Evolutionary conservation across 495 filamentous ascomycete species (phyloP), one percentile per base, ranked within the genome.

Genomic region (Neurospora sp.): DNA sequence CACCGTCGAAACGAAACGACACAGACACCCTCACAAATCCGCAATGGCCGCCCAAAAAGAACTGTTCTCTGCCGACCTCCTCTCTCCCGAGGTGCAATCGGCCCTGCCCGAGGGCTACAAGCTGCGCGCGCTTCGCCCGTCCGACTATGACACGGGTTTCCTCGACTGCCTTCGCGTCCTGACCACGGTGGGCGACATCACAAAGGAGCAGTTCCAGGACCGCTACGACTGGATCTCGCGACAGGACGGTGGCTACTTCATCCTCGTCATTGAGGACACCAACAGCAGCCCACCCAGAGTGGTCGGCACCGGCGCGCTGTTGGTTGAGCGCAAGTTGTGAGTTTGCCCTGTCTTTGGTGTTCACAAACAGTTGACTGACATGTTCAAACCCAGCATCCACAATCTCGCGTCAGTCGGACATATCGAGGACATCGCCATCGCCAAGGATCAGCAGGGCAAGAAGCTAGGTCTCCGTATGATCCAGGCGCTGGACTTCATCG

Each of bases 361-460:
- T 31, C 27, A 31, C 27, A 31, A 31, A 3, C 18, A 9, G 18
- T 46, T 20, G 42, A 48, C 77, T 72, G 40, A 74, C 73, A 39
- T 65, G 69, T 31, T 27, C 31, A 41, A 74, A 74, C 5, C 40
- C 74, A 92, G 90, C 78, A 91, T 94, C 76, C 91, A 93, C 74
- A 88, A 88, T 70, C 86, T 93, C 68, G 91, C 90, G 27, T 74
- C 87, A 7, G 94, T 97, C n/a, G 96, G 95, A 2, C 96, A 99
- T 80, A 97, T 99, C 83, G 96, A 99, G 83, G 96, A 99, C 82
- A 98, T 99, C 82, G 94, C 96, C 9, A 95, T 99, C 35, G 89
- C 91, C 74, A 92, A 94, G 81, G 91, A 93, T 72, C 94, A 98
- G 82, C 96, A 98, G 81, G 96, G 96, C 71, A 98, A 97, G 88